Evolutionary conservation across 805 yeast genomes (phyloP).

Genomic region (Yarrowia bubula): DNA sequence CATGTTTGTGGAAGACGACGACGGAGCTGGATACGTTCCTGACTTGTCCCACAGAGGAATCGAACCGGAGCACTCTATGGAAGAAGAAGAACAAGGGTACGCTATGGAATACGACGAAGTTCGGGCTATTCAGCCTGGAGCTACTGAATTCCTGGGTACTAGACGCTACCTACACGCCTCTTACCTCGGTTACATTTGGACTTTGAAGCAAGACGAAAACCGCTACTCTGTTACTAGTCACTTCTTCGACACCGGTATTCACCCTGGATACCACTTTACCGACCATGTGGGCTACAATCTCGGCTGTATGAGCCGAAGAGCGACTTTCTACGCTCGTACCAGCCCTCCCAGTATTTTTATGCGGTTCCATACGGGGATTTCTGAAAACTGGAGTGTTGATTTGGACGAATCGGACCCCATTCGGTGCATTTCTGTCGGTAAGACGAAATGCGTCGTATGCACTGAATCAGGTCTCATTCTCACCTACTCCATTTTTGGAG

Average conservation of each 20-base stretch:
- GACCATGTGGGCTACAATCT: constrained; percentile 71
- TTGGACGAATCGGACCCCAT: constrained; percentile 52
- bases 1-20: constrained; percentile 63
- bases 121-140: constrained; percentile 76
- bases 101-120: constrained; percentile 28
- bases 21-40: constrained; percentile 49
- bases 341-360: constrained; percentile 45
- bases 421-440: constrained; percentile 67
- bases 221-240: constrained; percentile 78
- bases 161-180: constrained; percentile 81
- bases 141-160: constrained; percentile 73
- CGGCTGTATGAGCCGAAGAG: constrained; percentile 68
- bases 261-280: constrained; percentile 80
- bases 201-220: constrained; percentile 56
- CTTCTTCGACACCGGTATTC: constrained; percentile 74
- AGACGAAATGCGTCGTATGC: constrained; percentile 60
- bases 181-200: constrained; percentile 75
- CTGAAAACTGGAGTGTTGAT: constrained; percentile 60
- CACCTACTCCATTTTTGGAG: constrained; percentile 67
- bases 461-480: constrained; percentile 75
- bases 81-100: background rate
- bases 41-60: constrained; percentile 3
- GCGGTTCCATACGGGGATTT: constrained; percentile 64
- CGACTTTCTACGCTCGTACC: constrained; percentile 55
- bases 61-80: too few species aligned